Evolutionary conservation across 768 basidiomycete genomes (phyloP).

Genomic region (Mycena crocata): DNA sequence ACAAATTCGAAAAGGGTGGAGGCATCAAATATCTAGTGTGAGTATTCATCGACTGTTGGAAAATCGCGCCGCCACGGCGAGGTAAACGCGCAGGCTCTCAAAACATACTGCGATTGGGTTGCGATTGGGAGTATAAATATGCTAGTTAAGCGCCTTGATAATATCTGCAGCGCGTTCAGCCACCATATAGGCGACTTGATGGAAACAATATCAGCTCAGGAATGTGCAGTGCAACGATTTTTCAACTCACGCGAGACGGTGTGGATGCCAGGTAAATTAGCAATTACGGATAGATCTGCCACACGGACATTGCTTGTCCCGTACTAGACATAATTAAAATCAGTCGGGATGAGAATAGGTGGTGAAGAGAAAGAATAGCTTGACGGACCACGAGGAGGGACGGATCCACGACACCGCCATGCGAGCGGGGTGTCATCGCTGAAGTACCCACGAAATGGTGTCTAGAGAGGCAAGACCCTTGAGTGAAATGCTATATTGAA

Average conservation of each 20-base stretch:
- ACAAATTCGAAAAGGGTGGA: conserved; percentile 9
- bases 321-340: conserved; percentile 42
- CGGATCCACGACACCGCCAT: conserved; percentile 28
- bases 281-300: conserved; percentile 51
- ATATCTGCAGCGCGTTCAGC: conserved; percentile 28
- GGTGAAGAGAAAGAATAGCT: not conserved
- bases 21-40: conserved; percentile 7
- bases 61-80: too few relatives aligned
- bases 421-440: conserved; percentile 20
- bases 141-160: not conserved
- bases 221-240: not conserved
- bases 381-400: conserved; percentile 23
- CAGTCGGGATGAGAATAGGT: not conserved
- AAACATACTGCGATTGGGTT: too few relatives aligned
- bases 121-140: too few relatives aligned
- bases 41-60: too few relatives aligned
- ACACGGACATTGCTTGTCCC: conserved; percentile 56
- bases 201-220: not conserved
- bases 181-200: conserved; percentile 23
- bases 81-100: too few relatives aligned
- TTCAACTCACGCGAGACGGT: conserved; percentile 29
- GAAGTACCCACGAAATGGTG: conserved; percentile 30
- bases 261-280: conserved; percentile 44
- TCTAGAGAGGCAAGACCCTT: not conserved
- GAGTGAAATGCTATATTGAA: not conserved